Conservation (phyloP, 1,284 basidiomycete species). For the Mrakiaceae sp. region DNA sequence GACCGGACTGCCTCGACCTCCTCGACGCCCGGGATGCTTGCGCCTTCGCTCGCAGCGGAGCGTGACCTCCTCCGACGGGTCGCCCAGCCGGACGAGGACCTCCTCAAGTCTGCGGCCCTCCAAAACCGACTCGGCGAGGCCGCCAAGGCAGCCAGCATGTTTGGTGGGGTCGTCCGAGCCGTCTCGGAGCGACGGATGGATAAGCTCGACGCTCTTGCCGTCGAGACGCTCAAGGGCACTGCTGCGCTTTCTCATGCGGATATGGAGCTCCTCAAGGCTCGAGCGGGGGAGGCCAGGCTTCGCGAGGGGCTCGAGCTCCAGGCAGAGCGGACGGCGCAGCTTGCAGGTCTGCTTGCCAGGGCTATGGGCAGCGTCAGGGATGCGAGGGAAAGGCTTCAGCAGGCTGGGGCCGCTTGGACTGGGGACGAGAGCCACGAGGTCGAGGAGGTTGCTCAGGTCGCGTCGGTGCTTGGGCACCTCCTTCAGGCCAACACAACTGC, state of each 20-base stretch:
- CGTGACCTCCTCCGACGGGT: slow-evolving; percentile 56
- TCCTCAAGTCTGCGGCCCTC: slow-evolving; percentile 50
- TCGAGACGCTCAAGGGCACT: slow-evolving; percentile 61
- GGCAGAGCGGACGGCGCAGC: slow-evolving; percentile 53
- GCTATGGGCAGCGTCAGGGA: slow-evolving; percentile 62
- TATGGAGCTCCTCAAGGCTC: slow-evolving; percentile 58
- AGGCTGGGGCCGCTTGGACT: slow-evolving; percentile 33
- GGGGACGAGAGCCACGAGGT: slow-evolving; percentile 38
- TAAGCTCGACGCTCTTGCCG: slow-evolving; percentile 58
- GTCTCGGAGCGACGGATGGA: slow-evolving; percentile 67
- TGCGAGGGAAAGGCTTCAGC: slow-evolving; percentile 47
- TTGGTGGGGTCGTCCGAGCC: slow-evolving; percentile 69
- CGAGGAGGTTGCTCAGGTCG: slow-evolving; percentile 49
- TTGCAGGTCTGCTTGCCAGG: slow-evolving; percentile 67
- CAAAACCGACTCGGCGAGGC: slow-evolving; percentile 54
- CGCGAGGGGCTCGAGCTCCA: slow-evolving; percentile 53
- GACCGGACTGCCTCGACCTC: slow-evolving; percentile 29
- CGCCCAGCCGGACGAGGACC: slow-evolving; percentile 58
- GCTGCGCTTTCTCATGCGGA: slow-evolving; percentile 55
- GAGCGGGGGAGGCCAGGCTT: slow-evolving; percentile 57
- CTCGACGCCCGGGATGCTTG: slow-evolving; percentile 31
- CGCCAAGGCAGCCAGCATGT: slow-evolving; percentile 62
- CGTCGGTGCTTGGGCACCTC: slow-evolving; percentile 3
- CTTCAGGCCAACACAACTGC: neutral
- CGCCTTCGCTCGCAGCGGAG: slow-evolving; percentile 57